Base-by-base conservation (phyloP, 2,329 filamentous ascomycete genomes). In the Claviceps maximensis region DNA sequence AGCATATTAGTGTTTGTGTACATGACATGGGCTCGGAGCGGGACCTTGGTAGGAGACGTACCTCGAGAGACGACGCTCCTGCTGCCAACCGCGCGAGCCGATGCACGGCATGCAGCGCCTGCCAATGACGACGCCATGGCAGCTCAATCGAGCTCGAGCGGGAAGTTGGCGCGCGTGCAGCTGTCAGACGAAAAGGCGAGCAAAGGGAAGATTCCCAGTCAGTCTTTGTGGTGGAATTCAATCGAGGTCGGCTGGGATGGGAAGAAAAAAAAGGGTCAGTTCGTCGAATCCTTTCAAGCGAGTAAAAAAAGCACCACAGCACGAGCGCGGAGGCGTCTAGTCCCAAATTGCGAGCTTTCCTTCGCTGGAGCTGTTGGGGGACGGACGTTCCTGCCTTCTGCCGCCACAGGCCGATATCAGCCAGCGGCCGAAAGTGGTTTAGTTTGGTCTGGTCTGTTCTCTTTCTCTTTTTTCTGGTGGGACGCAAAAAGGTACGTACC, bases 81-180 rank as follows among this genome's bases (percentile, higher is more conserved):
- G 54, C 60, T 58, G 59, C 74, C 67, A 49, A 76, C 75, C 64
- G 82, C 71, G 63, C 83, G 76, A 60, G 77, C 76, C 57, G 83
- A 84, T 59, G 80, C 68, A 63, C 82, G 81, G 69, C 78, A 83
- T 65, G 76, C 79, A 66, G 76, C 80, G 65, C 77, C 72, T 65
- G 77, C 75, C 64, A 86, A 72, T 62, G 82, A 84, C 67, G 83
- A 44, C 41, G 41, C 82, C 83, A 87, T 87, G 61, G 62, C 55
- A 61, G 57, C 57, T 58, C 61, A 58, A 64, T 63, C 61, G 47
- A 46, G 53, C 46, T 63, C 61, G 47, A 46, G 53, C 46, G 33
- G 13, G 49, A 9, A 15, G 33, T 45, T 12, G 25, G 29, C 40
- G 42, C 50, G 42, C n/a, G 19, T 15, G 21, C 27, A 21, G 40